These are phyloP conservation scores for Termitomyces sp. DNA, from an alignment of 768 basidiomycete species.

Conservation along the genomic window DNA sequence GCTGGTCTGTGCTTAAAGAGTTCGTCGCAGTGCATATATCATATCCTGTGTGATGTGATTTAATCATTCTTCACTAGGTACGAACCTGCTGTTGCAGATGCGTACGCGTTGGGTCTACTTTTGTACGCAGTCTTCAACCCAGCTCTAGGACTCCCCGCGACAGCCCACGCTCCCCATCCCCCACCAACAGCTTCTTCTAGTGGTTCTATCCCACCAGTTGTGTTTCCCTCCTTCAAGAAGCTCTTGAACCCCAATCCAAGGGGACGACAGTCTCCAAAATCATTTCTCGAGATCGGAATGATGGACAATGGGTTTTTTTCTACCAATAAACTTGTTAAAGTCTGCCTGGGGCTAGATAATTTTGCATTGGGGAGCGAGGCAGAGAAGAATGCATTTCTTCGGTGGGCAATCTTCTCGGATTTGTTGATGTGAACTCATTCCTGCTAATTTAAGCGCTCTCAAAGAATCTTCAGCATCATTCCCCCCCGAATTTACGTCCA, in stretches of 20 bases:
- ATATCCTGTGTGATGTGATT: neutral
- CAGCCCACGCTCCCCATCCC: constrained; percentile 68
- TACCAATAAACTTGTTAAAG: constrained; percentile 76
- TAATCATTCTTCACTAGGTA: constrained; percentile 26
- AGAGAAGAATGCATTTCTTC: constrained; percentile 72
- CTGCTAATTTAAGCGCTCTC: constrained; percentile 46
- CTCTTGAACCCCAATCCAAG: constrained; percentile 89
- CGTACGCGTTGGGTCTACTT: constrained; percentile 85
- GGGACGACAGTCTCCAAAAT: constrained; percentile 68
- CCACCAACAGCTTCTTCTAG: constrained; percentile 73
- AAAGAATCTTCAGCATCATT: constrained; percentile 79
- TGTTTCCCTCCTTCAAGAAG: constrained; percentile 83
- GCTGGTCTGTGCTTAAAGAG: constrained; percentile 85
- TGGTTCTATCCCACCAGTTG: constrained; percentile 65
- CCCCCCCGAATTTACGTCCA: constrained; percentile 80
- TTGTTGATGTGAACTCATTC: constrained; percentile 11
- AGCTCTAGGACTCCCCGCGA: constrained; percentile 63
- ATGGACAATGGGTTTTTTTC: constrained; percentile 80
- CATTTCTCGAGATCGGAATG: constrained; percentile 81
- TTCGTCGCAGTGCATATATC: constrained; percentile 30
- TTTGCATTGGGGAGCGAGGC: constrained; percentile 78
- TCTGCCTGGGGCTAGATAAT: constrained; percentile 81
- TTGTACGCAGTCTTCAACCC: constrained; percentile 89
- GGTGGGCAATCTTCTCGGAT: constrained; percentile 33
- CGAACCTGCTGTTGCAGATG: constrained; percentile 67